These are phyloP conservation scores for Eucalyptus globulus DNA, from an alignment of 345 rosid genomes.

Conservation along the genomic window DNA sequence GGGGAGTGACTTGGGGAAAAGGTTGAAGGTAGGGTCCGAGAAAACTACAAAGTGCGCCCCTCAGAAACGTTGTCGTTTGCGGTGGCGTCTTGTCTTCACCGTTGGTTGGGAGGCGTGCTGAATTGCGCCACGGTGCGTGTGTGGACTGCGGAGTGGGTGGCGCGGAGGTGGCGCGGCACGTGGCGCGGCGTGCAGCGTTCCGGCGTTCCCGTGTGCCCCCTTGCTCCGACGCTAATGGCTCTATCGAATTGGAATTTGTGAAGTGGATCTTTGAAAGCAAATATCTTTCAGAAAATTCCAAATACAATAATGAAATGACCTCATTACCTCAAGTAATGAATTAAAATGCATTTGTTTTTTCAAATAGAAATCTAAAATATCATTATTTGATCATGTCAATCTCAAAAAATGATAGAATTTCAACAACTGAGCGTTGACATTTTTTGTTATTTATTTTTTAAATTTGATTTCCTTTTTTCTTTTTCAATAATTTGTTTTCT, in stretches of 20 bases:
- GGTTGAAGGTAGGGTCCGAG: background rate
- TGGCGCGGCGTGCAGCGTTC: background rate
- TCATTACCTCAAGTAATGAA: too few relatives aligned
- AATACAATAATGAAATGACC: too few relatives aligned
- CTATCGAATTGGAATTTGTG: background rate
- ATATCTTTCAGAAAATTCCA: too few relatives aligned
- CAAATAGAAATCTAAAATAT: too few relatives aligned
- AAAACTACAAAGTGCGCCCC: background rate
- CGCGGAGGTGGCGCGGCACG: background rate
- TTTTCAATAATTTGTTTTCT: too few relatives aligned
- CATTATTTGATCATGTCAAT: too few relatives aligned
- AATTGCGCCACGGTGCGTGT: background rate
- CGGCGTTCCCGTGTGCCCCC: background rate
- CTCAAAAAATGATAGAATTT: too few relatives aligned
- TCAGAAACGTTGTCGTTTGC: background rate
- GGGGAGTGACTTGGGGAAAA: background rate
- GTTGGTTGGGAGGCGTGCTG: background rate
- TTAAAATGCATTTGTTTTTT: too few relatives aligned
- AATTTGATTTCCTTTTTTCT: too few relatives aligned
- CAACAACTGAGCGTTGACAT: accelerated
- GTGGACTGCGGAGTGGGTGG: background rate
- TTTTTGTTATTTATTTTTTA: too few relatives aligned
- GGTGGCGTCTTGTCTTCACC: background rate
- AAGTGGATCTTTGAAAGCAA: too few relatives aligned
- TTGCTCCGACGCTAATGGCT: background rate